phyloP scores from a whole-genome alignment of 345 rosid genomes.

The Aethionema arabicum region DNA sequence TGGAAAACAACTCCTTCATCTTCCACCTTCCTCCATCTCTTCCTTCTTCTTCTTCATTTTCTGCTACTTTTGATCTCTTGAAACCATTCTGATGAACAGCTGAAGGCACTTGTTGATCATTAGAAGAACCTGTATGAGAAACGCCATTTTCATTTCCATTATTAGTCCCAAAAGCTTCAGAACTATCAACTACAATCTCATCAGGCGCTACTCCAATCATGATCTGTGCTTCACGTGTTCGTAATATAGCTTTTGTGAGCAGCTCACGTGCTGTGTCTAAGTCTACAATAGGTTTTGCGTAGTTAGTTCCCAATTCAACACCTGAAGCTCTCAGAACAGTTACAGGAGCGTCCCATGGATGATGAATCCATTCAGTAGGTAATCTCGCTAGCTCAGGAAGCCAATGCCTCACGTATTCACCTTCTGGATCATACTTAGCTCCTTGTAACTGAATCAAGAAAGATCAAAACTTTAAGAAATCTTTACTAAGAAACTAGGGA shows the following conservation, averaged over 20 bases:
- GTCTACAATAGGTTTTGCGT: conserved; percentile 70
- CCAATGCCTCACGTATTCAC: conserved; percentile 89
- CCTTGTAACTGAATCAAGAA: conserved; percentile 67
- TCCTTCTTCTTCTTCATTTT: too few species aligned
- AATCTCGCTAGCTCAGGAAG: conserved; percentile 88
- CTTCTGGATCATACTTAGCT: conserved; percentile 70
- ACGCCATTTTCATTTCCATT: too few species aligned
- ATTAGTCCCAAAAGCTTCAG: conserved; percentile 47
- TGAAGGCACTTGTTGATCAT: neutral
- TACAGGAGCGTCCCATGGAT: conserved; percentile 86
- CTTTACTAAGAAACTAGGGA: conserved; percentile 3
- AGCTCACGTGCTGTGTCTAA: conserved; percentile 63
- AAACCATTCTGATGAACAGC: neutral
- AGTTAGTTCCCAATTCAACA: conserved; percentile 66
- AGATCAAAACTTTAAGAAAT: neutral
- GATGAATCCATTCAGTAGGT: conserved; percentile 93
- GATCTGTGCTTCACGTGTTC: conserved; percentile 74
- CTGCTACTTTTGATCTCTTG: neutral
- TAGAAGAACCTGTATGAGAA: too few species aligned
- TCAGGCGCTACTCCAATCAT: conserved; percentile 42
- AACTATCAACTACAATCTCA: conserved; percentile 73
- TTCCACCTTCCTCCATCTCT: too few species aligned
- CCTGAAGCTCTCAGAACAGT: conserved; percentile 71
- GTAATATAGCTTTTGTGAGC: conserved; percentile 66
- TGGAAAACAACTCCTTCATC: too few species aligned